Conservation (phyloP, 441 rosid species). For the Gossypium lobatum region DNA sequence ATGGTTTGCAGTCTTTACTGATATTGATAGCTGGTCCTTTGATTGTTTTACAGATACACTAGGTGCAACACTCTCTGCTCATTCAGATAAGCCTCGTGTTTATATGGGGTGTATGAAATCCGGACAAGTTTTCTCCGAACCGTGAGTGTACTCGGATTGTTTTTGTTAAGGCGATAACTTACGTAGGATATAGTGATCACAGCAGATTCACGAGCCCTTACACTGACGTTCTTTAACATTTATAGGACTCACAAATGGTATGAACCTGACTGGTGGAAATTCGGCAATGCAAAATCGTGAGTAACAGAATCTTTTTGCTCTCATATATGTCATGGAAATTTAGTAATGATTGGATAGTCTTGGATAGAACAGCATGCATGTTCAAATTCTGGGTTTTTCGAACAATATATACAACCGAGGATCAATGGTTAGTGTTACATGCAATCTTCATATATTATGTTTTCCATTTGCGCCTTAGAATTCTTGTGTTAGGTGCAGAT, state of each 20-base stretch:
- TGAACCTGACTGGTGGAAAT: conserved; percentile 51
- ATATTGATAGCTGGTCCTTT: not conserved
- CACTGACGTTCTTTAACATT: conserved; percentile 2
- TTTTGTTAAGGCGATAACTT: conserved; percentile 1
- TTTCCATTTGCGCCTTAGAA: not conserved
- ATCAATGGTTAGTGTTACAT: not conserved
- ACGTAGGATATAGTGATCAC: not conserved
- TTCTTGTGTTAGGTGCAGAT: conserved; percentile 21
- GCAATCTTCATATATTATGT: not conserved
- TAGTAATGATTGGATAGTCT: not conserved
- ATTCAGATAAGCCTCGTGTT: conserved; percentile 45
- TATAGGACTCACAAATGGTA: conserved; percentile 37
- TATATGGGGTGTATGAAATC: conserved; percentile 81
- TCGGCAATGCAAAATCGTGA: conserved; percentile 37
- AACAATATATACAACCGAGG: not conserved
- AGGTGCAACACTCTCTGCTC: conserved; percentile 32
- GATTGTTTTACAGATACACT: conserved; percentile 27
- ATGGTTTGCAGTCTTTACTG: not conserved
- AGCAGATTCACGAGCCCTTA: not conserved
- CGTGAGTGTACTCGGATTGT: conserved; percentile 29
- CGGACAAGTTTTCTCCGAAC: conserved; percentile 61
- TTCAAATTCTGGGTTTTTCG: not conserved
- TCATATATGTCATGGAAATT: not conserved
- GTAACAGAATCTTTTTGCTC: not conserved
- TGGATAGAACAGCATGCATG: not conserved